These are phyloP conservation scores for Kockovaella imperatae DNA, from an alignment of 768 basidiomycete species.

Conservation along the genomic window DNA sequence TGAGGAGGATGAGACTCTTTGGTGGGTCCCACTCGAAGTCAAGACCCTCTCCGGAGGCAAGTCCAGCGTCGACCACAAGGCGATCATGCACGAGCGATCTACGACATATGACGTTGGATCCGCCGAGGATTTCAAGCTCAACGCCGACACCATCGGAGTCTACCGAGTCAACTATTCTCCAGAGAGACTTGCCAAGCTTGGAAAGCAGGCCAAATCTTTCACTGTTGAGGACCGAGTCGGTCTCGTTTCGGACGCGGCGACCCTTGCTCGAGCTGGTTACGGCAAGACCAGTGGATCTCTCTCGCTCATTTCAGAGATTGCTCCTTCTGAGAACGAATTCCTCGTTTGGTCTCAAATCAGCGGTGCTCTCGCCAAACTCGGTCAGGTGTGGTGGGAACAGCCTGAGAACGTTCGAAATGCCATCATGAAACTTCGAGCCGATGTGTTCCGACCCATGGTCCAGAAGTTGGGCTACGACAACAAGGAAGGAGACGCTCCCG, in stretches of 20 bases:
- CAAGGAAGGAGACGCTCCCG: constrained; percentile 57
- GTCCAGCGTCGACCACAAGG: constrained; percentile 54
- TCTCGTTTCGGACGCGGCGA: constrained; percentile 71
- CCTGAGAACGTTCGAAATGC: constrained; percentile 49
- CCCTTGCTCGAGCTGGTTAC: constrained; percentile 73
- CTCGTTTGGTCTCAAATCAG: constrained; percentile 72
- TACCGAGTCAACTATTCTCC: constrained; percentile 80
- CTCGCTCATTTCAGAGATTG: constrained; percentile 60
- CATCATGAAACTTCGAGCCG: constrained; percentile 47
- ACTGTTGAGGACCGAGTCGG: constrained; percentile 81
- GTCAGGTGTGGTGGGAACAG: constrained; percentile 78
- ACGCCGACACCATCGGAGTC: constrained; percentile 78
- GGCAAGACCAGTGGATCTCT: constrained; percentile 68
- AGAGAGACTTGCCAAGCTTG: constrained; percentile 69
- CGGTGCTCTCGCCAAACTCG: constrained; percentile 53
- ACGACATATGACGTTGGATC: constrained; percentile 58
- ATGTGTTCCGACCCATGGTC: constrained; percentile 61
- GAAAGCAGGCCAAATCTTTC: constrained; percentile 72
- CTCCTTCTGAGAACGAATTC: constrained; percentile 66
- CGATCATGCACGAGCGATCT: constrained; percentile 63
- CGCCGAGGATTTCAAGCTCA: constrained; percentile 73
- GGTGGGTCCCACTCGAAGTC: constrained; percentile 70
- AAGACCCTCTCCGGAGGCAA: constrained; percentile 59
- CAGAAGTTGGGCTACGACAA: constrained; percentile 72
- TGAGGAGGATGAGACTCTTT: constrained; percentile 79